Evolutionary conservation across 805 yeast species (phyloP).

Genomic region (Yarrowia sp.): DNA sequence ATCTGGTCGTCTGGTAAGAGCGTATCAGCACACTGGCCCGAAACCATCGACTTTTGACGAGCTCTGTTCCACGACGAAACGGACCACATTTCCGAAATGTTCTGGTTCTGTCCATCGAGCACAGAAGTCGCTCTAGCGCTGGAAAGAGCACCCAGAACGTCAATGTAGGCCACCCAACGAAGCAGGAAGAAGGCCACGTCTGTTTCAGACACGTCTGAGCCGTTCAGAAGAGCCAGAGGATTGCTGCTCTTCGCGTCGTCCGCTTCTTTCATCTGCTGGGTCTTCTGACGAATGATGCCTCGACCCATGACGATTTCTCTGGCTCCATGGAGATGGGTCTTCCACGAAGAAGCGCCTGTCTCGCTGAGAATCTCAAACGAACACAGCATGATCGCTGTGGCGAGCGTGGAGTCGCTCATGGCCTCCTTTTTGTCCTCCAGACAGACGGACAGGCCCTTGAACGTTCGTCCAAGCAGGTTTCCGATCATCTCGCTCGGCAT

Average conservation of each 20-base stretch:
- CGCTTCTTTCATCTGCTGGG: background rate
- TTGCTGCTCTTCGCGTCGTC: background rate
- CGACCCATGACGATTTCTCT: slow-evolving; percentile 59
- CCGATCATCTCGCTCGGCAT: slow-evolving; percentile 44
- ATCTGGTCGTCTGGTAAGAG: slow-evolving; percentile 29
- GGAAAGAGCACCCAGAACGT: slow-evolving; percentile 60
- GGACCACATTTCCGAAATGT: slow-evolving; percentile 42
- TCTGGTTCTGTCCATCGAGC: slow-evolving; percentile 31
- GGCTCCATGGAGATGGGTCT: slow-evolving; percentile 67
- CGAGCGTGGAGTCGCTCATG: slow-evolving; percentile 64
- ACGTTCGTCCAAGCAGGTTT: slow-evolving; percentile 54
- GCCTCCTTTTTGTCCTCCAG: slow-evolving; percentile 53
- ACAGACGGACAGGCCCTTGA: slow-evolving; percentile 53
- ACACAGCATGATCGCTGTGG: slow-evolving; percentile 57
- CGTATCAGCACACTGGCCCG: slow-evolving; percentile 23
- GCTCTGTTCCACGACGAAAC: slow-evolving; percentile 30
- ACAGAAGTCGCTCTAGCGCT: slow-evolving; percentile 41
- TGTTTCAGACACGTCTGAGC: slow-evolving; percentile 29
- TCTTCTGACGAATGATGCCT: slow-evolving; percentile 37
- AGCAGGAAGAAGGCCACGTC: slow-evolving; percentile 54
- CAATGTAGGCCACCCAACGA: slow-evolving; percentile 69
- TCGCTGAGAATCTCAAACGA: slow-evolving; percentile 53
- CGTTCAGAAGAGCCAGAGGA: slow-evolving; percentile 13
- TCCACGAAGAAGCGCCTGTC: slow-evolving; percentile 46
- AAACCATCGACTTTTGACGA: slow-evolving; percentile 7